Percentiles rank a stretch among this genome's conserved stretches.
Evolutionary conservation across 2,329 filamentous ascomycete genomes (phyloP).

Genomic region (Talaromyces sp.): DNA sequence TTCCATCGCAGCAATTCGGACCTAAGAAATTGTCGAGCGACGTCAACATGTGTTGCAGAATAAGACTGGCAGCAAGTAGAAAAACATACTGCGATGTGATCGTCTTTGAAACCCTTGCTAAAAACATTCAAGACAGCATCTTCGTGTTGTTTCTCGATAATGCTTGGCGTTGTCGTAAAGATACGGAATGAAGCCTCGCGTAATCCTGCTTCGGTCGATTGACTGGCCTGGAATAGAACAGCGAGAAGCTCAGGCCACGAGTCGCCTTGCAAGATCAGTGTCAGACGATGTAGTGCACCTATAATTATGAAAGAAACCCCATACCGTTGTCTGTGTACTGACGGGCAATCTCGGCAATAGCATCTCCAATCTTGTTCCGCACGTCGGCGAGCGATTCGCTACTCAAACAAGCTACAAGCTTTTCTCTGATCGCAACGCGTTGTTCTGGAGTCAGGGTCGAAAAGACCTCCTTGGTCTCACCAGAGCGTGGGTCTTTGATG

Average conservation of each 20-base stretch:
- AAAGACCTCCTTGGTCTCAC: conserved; percentile 77
- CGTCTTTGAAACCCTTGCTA: conserved; percentile 85
- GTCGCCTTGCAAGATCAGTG: conserved; percentile 54
- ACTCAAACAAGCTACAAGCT: conserved; percentile 72
- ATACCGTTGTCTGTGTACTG: conserved; percentile 90
- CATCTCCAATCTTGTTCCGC: conserved; percentile 93
- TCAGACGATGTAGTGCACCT: neutral
- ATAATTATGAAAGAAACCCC: conserved; percentile 26
- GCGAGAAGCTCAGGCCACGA: conserved; percentile 86
- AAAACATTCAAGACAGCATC: conserved; percentile 86
- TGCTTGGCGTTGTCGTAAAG: conserved; percentile 88
- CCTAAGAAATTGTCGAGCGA: conserved; percentile 46
- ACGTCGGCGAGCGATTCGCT: conserved; percentile 69
- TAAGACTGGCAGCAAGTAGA: neutral
- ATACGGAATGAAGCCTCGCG: conserved; percentile 92
- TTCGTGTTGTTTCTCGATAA: conserved; percentile 95
- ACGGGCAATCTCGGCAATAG: conserved; percentile 90
- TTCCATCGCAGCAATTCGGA: conserved; percentile 90
- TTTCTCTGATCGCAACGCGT: conserved; percentile 73
- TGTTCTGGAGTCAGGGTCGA: conserved; percentile 71
- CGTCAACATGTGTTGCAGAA: conserved; percentile 1
- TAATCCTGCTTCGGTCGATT: conserved; percentile 75
- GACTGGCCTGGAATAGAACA: conserved; percentile 83
- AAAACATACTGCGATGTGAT: conserved; percentile 64
- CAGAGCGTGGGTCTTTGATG: conserved; percentile 65